These are phyloP conservation scores for Aspergillus versicolor DNA, from an alignment of 2,329 filamentous ascomycete species.

Conservation along the genomic window DNA sequence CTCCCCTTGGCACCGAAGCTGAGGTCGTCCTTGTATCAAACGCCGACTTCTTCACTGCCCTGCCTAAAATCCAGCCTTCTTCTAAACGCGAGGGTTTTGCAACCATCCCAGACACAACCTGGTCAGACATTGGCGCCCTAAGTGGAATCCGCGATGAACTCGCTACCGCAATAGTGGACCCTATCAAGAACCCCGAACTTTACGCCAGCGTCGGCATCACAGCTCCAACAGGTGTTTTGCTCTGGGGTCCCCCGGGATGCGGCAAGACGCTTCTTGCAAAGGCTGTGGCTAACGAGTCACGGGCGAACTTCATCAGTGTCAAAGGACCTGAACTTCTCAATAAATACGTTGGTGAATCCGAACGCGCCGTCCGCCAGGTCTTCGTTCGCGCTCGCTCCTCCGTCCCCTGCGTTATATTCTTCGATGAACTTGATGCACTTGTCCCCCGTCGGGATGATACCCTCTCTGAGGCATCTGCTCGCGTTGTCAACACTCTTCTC, in stretches of 20 bases:
- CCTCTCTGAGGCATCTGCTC: constrained; percentile 76
- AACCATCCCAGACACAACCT: constrained; percentile 89
- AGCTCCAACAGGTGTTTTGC: constrained; percentile 79
- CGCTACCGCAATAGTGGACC: constrained; percentile 80
- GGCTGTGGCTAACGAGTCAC: constrained; percentile 90
- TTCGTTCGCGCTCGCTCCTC: constrained; percentile 85
- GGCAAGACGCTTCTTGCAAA: constrained; percentile 96
- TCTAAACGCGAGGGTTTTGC: constrained; percentile 92
- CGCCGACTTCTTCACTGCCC: constrained; percentile 69
- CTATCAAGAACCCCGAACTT: constrained; percentile 76
- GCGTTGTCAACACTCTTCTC: constrained; percentile 91
- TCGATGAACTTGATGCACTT: constrained; percentile 93
- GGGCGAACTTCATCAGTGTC: constrained; percentile 97
- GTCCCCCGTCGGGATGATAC: constrained; percentile 79
- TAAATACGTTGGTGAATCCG: constrained; percentile 96
- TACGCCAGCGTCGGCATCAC: constrained; percentile 77
- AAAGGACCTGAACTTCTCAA: constrained; percentile 95
- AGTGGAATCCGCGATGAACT: constrained; percentile 76
- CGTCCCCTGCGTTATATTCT: constrained; percentile 92
- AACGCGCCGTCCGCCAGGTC: constrained; percentile 87
- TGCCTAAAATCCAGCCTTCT: constrained; percentile 74
- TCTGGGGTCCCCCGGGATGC: constrained; percentile 96
- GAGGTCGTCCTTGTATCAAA: constrained; percentile 60
- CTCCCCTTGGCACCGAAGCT: constrained; percentile 53
- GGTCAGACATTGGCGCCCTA: constrained; percentile 87